A percentile compares a stretch with the other conserved stretches of the same genome.
Conservation (phyloP, 192 early-diverging fungal genomes). For the Rhizoclosmatium sp. region DNA sequence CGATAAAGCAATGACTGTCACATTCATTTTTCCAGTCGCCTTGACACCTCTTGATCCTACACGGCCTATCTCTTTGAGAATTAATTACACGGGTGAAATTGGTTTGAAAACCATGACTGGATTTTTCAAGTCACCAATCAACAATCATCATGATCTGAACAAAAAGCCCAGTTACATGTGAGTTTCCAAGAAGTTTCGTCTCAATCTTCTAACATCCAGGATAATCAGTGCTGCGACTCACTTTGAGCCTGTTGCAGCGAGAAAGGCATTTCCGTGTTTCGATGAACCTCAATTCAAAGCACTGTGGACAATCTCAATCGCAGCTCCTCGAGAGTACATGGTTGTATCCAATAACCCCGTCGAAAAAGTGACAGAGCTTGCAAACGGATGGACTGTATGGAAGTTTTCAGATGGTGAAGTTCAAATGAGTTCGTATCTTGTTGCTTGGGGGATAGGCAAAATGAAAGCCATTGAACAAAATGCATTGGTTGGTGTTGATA, state of each 20-base stretch:
- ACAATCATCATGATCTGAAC: neutral
- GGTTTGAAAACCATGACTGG: slow-evolving; percentile 16
- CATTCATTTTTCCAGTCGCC: neutral
- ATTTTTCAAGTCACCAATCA: slow-evolving; percentile 25
- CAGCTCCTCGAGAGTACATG: slow-evolving; percentile 41
- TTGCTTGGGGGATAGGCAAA: slow-evolving; percentile 53
- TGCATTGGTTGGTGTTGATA: neutral
- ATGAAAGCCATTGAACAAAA: neutral
- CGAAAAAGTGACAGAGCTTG: slow-evolving; percentile 24
- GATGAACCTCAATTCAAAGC: slow-evolving; percentile 67
- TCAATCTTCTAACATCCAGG: neutral
- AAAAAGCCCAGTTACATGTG: neutral
- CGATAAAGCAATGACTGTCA: slow-evolving; percentile 3
- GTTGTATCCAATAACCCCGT: slow-evolving; percentile 65
- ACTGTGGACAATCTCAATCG: slow-evolving; percentile 58
- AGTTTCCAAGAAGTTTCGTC: neutral
- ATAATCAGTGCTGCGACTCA: slow-evolving; percentile 48
- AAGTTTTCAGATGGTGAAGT: slow-evolving; percentile 34
- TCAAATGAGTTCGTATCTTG: slow-evolving; percentile 50
- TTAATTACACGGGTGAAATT: slow-evolving; percentile 27
- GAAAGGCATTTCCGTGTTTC: slow-evolving; percentile 49
- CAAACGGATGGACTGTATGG: slow-evolving; percentile 37
- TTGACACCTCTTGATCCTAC: neutral
- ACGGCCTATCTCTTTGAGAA: neutral
- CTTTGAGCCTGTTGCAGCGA: slow-evolving; percentile 51